These are phyloP conservation scores for Alternaria panax DNA, from an alignment of 2,329 filamentous ascomycete species.

Conservation along the genomic window DNA sequence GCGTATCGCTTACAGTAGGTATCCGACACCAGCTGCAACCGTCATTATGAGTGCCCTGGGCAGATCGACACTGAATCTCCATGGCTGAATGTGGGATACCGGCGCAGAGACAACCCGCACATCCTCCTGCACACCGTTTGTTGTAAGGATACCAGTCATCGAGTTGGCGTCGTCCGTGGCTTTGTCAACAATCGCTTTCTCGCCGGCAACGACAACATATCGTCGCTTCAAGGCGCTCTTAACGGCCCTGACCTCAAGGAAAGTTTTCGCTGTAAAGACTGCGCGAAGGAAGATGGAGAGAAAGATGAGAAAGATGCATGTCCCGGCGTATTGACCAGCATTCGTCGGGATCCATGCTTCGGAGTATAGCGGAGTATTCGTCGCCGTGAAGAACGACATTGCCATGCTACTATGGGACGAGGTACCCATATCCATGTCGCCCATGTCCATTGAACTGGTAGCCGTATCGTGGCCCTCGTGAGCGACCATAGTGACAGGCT, in stretches of 20 bases:
- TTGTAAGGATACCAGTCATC: slow-evolving; percentile 71
- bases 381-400: slow-evolving; percentile 71
- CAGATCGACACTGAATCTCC: slow-evolving; percentile 81
- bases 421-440: slow-evolving; percentile 31
- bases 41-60: slow-evolving; percentile 75
- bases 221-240: slow-evolving; percentile 75
- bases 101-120: slow-evolving; percentile 75
- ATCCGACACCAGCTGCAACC: slow-evolving; percentile 77
- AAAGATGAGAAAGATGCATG: slow-evolving; percentile 87
- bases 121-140: slow-evolving; percentile 81
- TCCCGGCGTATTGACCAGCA: slow-evolving; percentile 79
- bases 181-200: slow-evolving; percentile 65
- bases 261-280: slow-evolving; percentile 72
- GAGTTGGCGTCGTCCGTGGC: slow-evolving; percentile 63
- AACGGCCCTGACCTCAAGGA: slow-evolving; percentile 71
- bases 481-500: slow-evolving; percentile 39
- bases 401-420: slow-evolving; percentile 52
- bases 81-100: slow-evolving; percentile 67
- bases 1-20: slow-evolving; percentile 75
- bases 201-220: slow-evolving; percentile 77
- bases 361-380: slow-evolving; percentile 71
- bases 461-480: slow-evolving; percentile 37
- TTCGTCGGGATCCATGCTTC: slow-evolving; percentile 75
- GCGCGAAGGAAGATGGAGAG: slow-evolving; percentile 74
- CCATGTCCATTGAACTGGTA: slow-evolving; percentile 22